phyloP scores from a whole-genome alignment of 1,284 basidiomycete genomes.

The Athelia psychrophila region DNA sequence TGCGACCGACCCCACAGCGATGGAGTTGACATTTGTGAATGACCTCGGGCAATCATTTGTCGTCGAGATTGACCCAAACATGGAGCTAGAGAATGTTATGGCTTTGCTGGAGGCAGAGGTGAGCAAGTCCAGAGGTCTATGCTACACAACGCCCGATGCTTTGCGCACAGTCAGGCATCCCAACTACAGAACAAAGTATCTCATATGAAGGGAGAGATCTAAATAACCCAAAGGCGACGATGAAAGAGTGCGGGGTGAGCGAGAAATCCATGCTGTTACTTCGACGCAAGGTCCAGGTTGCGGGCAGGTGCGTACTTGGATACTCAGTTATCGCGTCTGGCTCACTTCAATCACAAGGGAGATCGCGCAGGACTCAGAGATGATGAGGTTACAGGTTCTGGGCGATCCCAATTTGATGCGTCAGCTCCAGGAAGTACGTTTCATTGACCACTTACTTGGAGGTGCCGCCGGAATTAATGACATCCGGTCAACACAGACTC shows the following conservation, averaged over 20 bases:
- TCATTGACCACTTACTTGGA: conserved; percentile 6
- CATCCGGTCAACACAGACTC: conserved; percentile 41
- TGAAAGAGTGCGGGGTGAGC: conserved; percentile 59
- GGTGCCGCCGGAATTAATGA: not conserved
- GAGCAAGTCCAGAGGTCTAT: conserved; percentile 22
- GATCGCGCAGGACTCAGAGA: conserved; percentile 80
- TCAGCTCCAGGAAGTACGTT: conserved; percentile 65
- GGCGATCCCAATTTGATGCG: conserved; percentile 81
- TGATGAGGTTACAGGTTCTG: conserved; percentile 85
- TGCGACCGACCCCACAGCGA: conserved; percentile 33
- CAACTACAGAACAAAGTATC: conserved; percentile 67
- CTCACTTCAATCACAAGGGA: conserved; percentile 33
- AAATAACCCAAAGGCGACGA: conserved; percentile 59
- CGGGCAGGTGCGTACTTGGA: conserved; percentile 51
- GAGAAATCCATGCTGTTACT: conserved; percentile 67
- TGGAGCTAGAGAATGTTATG: conserved; percentile 88
- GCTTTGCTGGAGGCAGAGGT: conserved; percentile 91
- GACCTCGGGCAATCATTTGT: conserved; percentile 75
- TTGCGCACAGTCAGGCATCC: conserved; percentile 60
- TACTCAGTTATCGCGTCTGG: not conserved
- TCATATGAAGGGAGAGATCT: conserved; percentile 65
- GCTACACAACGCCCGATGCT: conserved; percentile 6
- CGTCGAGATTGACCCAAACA: conserved; percentile 83
- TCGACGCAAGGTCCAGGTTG: conserved; percentile 56
- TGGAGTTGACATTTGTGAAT: conserved; percentile 82